A percentile compares a stretch with the other conserved stretches of the same genome.
phyloP scores from a whole-genome alignment of 768 basidiomycete genomes.

The Cystobasidium ongulense region DNA sequence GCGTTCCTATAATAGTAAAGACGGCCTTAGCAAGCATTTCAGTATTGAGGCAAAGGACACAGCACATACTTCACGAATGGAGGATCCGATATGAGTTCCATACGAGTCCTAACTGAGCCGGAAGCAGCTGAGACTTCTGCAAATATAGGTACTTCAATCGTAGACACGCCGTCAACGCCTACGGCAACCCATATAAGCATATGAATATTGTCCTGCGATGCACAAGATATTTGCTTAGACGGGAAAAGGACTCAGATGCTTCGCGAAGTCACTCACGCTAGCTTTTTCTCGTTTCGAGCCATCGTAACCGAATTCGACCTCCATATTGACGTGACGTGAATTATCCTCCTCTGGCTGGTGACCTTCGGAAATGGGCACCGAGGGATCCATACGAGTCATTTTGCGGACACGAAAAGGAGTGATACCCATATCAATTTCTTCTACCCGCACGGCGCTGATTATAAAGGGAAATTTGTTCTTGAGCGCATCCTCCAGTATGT shows the following conservation, averaged over 20 bases:
- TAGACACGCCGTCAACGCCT: not conserved
- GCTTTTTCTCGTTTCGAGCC: conserved; percentile 9
- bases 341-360: conserved; percentile 13
- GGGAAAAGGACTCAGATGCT: too few species aligned
- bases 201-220: conserved; percentile 16
- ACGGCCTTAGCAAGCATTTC: not conserved
- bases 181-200: conserved; percentile 20
- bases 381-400: conserved; percentile 18
- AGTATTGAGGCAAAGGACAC: not conserved
- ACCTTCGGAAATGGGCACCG: not conserved
- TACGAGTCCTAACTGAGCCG: conserved; percentile 2
- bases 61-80: conserved; percentile 32
- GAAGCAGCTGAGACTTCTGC: conserved; percentile 13
- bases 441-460: conserved; percentile 14
- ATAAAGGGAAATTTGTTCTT: conserved; percentile 13
- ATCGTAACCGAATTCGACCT: conserved; percentile 19
- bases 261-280: conserved; percentile 23
- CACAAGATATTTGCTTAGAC: too few species aligned
- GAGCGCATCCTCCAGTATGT: conserved; percentile 21
- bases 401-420: not conserved
- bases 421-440: conserved; percentile 17
- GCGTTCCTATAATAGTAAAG: not conserved
- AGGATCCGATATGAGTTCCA: conserved; percentile 33
- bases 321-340: conserved; percentile 16
- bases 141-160: conserved; percentile 16